Conservation (phyloP, 2,329 filamentous ascomycete species). For the Scolecobasidium constrictum region DNA sequence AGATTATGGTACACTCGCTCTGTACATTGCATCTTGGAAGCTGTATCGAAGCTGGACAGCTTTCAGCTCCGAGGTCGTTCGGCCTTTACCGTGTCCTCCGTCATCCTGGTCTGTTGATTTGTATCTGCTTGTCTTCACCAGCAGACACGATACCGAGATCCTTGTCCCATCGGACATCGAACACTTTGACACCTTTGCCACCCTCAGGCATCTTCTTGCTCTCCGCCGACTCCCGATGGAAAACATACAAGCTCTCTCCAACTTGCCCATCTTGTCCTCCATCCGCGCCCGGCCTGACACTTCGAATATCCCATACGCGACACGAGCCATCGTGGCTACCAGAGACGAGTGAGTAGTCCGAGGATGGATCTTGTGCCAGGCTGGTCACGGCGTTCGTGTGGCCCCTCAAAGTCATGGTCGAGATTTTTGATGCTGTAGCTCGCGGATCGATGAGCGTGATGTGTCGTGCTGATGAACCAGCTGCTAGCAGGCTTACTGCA, state of each 20-base stretch:
- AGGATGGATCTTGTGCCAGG: conserved; percentile 51
- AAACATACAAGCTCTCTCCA: conserved; percentile 65
- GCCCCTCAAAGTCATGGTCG: conserved; percentile 82
- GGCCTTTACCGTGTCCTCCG: too few species aligned
- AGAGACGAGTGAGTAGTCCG: conserved; percentile 73
- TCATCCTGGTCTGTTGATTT: conserved; percentile 70
- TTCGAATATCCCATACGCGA: conserved; percentile 85
- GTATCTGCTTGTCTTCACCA: conserved; percentile 88
- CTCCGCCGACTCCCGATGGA: conserved; percentile 58
- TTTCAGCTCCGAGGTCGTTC: too few species aligned
- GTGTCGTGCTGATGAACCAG: conserved; percentile 75
- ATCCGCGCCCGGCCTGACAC: conserved; percentile 46
- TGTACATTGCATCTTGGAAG: too few species aligned
- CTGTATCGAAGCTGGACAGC: too few species aligned
- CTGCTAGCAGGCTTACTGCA: conserved; percentile 51
- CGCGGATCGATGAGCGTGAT: conserved; percentile 91
- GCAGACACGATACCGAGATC: conserved; percentile 81
- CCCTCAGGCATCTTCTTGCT: conserved; percentile 49
- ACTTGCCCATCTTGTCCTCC: conserved; percentile 41
- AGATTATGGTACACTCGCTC: too few species aligned
- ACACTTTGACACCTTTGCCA: conserved; percentile 83
- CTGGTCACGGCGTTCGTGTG: conserved; percentile 64
- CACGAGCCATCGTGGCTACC: conserved; percentile 90
- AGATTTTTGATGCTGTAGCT: conserved; percentile 59
- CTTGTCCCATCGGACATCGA: conserved; percentile 76